These are phyloP conservation scores for Coemansia sp. DNA, from an alignment of 192 early-diverging fungal species.

Conservation along the genomic window DNA sequence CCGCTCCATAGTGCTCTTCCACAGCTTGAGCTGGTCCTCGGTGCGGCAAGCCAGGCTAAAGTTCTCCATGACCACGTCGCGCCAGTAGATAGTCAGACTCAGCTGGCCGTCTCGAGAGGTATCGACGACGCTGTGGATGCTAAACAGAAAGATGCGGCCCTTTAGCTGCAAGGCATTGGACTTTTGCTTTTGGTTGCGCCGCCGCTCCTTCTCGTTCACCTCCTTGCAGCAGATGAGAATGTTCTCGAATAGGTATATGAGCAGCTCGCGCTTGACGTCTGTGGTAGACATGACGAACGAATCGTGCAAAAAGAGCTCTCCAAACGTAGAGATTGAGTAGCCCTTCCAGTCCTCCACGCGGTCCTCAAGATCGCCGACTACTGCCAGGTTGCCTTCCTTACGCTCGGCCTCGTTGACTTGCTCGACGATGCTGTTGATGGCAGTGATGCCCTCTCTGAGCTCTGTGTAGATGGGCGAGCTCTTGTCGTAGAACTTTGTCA, in stretches of 20 bases:
- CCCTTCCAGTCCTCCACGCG: constrained; percentile 95
- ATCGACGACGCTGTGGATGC: constrained; percentile 75
- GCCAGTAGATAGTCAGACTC: constrained; percentile 84
- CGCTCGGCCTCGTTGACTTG: constrained; percentile 91
- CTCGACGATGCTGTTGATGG: constrained; percentile 86
- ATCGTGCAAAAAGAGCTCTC: constrained; percentile 83
- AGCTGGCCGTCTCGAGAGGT: constrained; percentile 58
- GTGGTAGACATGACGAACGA: constrained; percentile 82
- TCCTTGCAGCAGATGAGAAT: constrained; percentile 95
- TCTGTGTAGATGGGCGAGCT: constrained; percentile 63
- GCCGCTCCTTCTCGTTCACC: constrained; percentile 67
- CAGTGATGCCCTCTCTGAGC: constrained; percentile 71
- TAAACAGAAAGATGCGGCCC: constrained; percentile 85
- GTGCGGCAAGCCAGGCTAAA: constrained; percentile 91
- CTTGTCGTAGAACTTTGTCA: constrained; percentile 67
- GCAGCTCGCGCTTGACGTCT: constrained; percentile 78
- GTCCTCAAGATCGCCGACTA: constrained; percentile 78
- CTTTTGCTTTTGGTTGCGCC: constrained; percentile 53
- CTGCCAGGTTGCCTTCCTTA: constrained; percentile 82
- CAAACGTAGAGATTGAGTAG: constrained; percentile 74
- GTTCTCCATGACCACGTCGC: constrained; percentile 76
- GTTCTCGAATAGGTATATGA: constrained; percentile 93
- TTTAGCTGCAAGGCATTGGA: constrained; percentile 69
- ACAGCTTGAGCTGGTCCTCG: constrained; percentile 90
- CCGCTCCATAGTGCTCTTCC: constrained; percentile 80